Evolutionary conservation across 2,329 filamentous ascomycete species (phyloP).

Genomic region (Ophiocordyceps camponoti-leonardi): DNA sequence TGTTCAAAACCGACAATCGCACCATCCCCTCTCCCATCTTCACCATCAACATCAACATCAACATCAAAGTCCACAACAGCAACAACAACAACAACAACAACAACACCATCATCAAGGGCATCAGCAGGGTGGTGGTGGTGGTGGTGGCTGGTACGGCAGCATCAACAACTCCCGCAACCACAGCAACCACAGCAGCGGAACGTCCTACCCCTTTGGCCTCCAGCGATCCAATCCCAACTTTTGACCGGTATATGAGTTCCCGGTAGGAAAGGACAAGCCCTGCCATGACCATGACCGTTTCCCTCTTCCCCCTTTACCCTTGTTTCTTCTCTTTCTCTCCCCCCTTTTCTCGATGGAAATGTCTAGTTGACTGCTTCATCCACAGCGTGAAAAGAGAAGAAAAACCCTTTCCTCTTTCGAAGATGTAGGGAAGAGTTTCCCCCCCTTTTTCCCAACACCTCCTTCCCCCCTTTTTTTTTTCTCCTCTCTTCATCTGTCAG

Average conservation of each 20-base stretch:
- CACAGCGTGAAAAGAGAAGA: too few relatives aligned
- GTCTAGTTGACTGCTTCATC: too few relatives aligned
- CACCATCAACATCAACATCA: too few relatives aligned
- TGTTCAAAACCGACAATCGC: background rate
- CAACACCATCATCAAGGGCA: background rate
- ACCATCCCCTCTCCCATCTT: background rate
- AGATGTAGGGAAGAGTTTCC: too few relatives aligned
- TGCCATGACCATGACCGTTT: background rate
- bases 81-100: background rate
- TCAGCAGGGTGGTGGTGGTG: background rate
- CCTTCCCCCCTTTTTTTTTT: too few relatives aligned
- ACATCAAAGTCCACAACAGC: too few relatives aligned
- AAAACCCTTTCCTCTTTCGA: too few relatives aligned
- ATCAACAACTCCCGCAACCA: background rate
- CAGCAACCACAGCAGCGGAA: background rate
- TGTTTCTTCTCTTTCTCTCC: background rate
- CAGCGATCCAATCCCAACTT: slow-evolving; percentile 10
- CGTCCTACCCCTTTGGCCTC: slow-evolving; percentile 5
- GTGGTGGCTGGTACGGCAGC: background rate
- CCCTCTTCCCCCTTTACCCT: background rate
- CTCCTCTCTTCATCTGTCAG: too few relatives aligned
- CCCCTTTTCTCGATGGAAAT: too few relatives aligned
- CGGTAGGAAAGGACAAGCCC: too few relatives aligned
- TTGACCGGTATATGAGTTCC: too few relatives aligned
- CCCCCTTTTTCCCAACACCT: too few relatives aligned